These are phyloP conservation scores for Seiridium unicorne DNA, from an alignment of 2,329 filamentous ascomycete genomes.

Conservation along the genomic window DNA sequence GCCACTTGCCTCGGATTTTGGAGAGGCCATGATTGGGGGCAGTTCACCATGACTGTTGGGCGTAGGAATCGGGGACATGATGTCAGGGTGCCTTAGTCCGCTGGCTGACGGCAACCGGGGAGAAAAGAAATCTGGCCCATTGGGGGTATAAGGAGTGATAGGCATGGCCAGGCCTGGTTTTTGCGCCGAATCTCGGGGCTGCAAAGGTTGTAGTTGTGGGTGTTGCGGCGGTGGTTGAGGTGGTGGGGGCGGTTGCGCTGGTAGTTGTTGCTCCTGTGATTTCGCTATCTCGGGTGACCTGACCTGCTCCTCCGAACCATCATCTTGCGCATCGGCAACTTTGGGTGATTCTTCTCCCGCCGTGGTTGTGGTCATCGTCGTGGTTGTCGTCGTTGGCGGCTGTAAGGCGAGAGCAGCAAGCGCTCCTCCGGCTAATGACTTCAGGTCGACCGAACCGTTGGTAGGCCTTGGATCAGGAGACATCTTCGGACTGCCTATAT, in stretches of 20 bases:
- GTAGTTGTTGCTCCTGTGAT: not conserved
- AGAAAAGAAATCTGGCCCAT: conserved; percentile 23
- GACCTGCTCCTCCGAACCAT: not conserved
- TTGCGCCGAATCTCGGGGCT: not conserved
- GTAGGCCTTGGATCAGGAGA: conserved; percentile 21
- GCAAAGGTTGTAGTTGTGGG: conserved; percentile 6
- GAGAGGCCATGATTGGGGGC: conserved; percentile 34
- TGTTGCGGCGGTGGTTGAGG: not conserved
- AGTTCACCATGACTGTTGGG: conserved; percentile 25
- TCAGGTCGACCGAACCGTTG: conserved; percentile 13
- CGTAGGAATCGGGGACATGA: conserved; percentile 32
- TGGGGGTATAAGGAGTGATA: conserved; percentile 25
- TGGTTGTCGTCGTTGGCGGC: conserved; percentile 6
- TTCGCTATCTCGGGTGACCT: not conserved
- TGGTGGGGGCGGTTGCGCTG: not conserved
- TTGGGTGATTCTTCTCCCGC: not conserved
- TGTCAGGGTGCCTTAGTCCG: conserved; percentile 27
- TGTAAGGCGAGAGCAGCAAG: not conserved
- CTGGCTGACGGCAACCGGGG: conserved; percentile 19
- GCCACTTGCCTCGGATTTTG: conserved; percentile 33
- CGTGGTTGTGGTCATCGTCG: no score
- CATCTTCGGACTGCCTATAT: conserved; percentile 24
- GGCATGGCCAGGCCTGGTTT: conserved; percentile 26
- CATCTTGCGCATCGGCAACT: not conserved
- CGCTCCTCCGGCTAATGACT: conserved; percentile 6